Percentiles rank a stretch among this genome's conserved stretches.
phyloP scores from a whole-genome alignment of 83 land plant species.

The Thuja plicata region DNA sequence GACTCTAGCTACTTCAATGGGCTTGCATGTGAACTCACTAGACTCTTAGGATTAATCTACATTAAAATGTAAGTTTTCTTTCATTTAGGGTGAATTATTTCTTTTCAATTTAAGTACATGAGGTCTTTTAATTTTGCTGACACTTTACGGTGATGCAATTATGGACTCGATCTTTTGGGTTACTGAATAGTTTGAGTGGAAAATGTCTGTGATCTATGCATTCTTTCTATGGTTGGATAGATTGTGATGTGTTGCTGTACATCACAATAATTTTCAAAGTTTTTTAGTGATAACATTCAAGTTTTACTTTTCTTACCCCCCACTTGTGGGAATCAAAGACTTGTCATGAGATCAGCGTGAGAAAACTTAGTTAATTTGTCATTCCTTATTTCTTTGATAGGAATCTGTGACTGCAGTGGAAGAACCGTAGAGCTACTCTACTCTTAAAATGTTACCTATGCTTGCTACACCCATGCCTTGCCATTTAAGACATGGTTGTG shows the following conservation, averaged over 20 bases:
- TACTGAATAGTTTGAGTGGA: background rate
- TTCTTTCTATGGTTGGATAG: background rate
- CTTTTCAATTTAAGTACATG: background rate
- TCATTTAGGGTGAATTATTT: background rate
- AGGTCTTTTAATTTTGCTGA: background rate
- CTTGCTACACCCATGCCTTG: no score
- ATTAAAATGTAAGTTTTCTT: background rate
- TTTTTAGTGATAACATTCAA: background rate
- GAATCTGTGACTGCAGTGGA: no score
- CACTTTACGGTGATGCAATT: background rate
- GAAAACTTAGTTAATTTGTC: no score
- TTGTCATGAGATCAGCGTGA: no score
- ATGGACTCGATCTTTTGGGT: background rate
- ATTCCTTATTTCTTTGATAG: no score
- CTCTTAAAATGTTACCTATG: no score
- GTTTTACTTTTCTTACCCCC: no score
- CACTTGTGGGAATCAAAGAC: no score
- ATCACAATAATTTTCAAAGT: background rate
- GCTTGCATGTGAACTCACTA: background rate
- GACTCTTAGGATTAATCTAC: background rate
- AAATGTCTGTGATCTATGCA: background rate
- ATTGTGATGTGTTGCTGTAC: background rate
- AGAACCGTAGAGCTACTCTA: no score
- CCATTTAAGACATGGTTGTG: no score
- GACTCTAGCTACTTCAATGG: background rate